A percentile compares a stretch with the other conserved stretches of the same genome.
These are phyloP conservation scores for Coemansia sp. DNA, from an alignment of 192 early-diverging fungal species.

Conservation along the genomic window DNA sequence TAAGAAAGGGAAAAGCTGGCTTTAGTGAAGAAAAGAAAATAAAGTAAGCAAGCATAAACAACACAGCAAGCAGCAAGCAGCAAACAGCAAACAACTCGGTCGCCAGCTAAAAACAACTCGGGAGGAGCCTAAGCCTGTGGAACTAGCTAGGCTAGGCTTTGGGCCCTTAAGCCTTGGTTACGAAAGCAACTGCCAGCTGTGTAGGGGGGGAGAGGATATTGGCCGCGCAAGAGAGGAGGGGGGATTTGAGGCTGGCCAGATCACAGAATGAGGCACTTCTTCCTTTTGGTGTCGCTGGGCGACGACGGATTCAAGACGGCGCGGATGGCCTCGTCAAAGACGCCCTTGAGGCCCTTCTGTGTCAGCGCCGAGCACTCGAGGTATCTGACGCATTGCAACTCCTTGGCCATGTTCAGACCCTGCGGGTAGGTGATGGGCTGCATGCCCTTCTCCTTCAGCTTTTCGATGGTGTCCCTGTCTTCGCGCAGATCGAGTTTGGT, in stretches of 20 bases:
- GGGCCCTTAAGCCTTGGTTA: no score
- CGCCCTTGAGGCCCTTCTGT: constrained; percentile 95
- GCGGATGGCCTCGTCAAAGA: constrained; percentile 98
- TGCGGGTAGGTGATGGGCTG: constrained; percentile 83
- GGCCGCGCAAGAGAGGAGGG: background rate
- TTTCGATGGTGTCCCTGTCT: constrained; percentile 85
- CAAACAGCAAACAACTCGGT: no score
- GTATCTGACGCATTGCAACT: constrained; percentile 88
- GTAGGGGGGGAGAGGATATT: background rate
- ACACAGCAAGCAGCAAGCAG: background rate
- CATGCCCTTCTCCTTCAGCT: constrained; percentile 83
- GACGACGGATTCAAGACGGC: constrained; percentile 79
- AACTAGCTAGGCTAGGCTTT: no score
- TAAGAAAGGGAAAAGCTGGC: background rate
- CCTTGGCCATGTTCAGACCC: constrained; percentile 84
- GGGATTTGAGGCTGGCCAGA: background rate
- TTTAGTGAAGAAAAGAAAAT: background rate
- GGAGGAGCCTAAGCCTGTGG: no score
- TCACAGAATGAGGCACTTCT: constrained; percentile 78
- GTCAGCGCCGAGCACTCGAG: constrained; percentile 97
- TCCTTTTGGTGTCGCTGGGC: constrained; percentile 59
- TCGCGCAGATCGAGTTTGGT: constrained; percentile 98
- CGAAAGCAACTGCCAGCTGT: background rate
- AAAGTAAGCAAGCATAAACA: background rate
- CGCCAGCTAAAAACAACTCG: background rate